Base-by-base conservation (phyloP, 352 stramenopile genomes). In the Pythium sukuiense region DNA sequence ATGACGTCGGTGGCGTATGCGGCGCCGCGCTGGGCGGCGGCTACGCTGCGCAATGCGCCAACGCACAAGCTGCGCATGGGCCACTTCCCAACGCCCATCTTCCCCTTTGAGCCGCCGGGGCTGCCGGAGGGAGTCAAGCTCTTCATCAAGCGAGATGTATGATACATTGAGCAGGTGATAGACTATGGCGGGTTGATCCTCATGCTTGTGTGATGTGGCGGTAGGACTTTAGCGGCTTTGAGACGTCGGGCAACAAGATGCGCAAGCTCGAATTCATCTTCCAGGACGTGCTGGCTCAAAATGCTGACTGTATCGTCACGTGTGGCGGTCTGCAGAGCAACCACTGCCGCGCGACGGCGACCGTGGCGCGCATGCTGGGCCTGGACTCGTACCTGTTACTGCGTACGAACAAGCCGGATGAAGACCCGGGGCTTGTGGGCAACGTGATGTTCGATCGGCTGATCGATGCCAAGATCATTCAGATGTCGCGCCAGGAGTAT, bases 181-280 rank as follows among this genome's bases (percentile, higher is more conserved):
- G 20, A 24, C 20, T 24, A 24, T 24, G 20, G 20, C 20, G 20
- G 20, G 20, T 24, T 24, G 20, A 24, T 24, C 20, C 20, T 24
- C 20, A 35, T 27, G 13, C 1, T 48, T 60, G 6, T 37, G 69
- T n/a, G n/a, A 18, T 53, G 9, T 33, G 16, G 1, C 26, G 18
- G n/a, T 55, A 89, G 80, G 87, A 95, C 60, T 95, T 93, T 60
- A 95, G 87, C 61, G 95, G 93, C 1, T 73, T 95, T 29, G 93
- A 98, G 73, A 92, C 93, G 30, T 97, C 93, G 18, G 95, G 95
- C 27, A 98, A 98, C 75, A 98, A 98, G 76, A 90, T 97, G 73
- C 91, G 95, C 59, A 98, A 98, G 71, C 79, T 98, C 35, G 95
- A 98, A 81, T 98, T 98, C 73, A 74, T 98, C 9, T 71, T 98